Base-by-base conservation (phyloP, 345 rosid species). In the Cardamine occulta region DNA sequence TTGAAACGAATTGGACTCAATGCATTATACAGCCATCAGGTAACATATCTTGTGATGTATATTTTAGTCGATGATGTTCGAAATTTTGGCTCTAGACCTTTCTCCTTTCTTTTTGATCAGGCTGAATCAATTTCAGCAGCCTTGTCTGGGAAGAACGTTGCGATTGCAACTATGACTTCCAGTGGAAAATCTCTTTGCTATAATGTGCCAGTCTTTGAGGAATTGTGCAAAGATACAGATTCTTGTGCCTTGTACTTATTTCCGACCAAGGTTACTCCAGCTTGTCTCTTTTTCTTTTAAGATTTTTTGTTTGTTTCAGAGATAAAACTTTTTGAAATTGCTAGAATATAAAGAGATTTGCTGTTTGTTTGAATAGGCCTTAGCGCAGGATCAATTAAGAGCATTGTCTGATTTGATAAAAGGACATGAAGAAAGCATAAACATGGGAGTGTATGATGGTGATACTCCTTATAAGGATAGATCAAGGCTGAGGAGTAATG, bases 111-210 rank as follows among this genome's bases (percentile, higher is more conserved):
- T 37, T 80, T 7, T 79, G 57, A 15, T 3, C 84, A 94, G 98
- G 96, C 86, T 61, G 96, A 91, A 82, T 88, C 98, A 13, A 85
- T 94, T 73, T 62, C 70, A 67, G 88, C 95, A 59, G 88, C 96
- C 35, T 86, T 88, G 75, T 78, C 86, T 61, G 84, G 93, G 82
- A 91, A 86, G 84, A 88, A 86, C 84, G 91, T 91, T 75, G 92
- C 82, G 24, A 87, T 94, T 57, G 94, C 98, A 74, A 94, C 97
- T 77, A 81, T 88, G 95, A 94, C 97, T 71, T 94, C 98, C 70
- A 94, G 98, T 60, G 98, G 98, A 70, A 94, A 94, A 85, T 91
- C 98, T 82, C 89, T 94, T 66, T 94, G 98, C 88, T 94, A 94
- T 80, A 94, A 91, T 78, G 80, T 90, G 75, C 98, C 96, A 34